A percentile compares a stretch with the other conserved stretches of the same genome.
These are phyloP conservation scores for Fomitopsis serialis DNA, from an alignment of 768 basidiomycete genomes.

Conservation along the genomic window DNA sequence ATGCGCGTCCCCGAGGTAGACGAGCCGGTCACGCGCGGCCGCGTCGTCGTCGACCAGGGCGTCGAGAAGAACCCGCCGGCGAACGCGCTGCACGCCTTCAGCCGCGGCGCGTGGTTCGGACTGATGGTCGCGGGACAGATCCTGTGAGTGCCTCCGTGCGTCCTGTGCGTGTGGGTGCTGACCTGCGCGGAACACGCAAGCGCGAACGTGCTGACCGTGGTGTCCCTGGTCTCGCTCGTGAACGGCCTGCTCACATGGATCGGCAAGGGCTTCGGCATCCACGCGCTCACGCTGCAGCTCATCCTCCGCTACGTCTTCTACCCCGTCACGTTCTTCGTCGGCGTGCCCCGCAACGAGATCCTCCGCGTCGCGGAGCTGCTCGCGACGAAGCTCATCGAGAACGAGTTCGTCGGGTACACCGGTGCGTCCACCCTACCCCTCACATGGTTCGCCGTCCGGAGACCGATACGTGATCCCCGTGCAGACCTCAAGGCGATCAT, in stretches of 20 bases:
- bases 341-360: slow-evolving; percentile 80
- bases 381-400: slow-evolving; percentile 82
- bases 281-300: slow-evolving; percentile 77
- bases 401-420: slow-evolving; percentile 78
- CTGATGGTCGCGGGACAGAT: slow-evolving; percentile 85
- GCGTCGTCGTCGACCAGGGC: slow-evolving; percentile 78
- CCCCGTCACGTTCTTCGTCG: slow-evolving; percentile 78
- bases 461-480: neutral
- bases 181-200: slow-evolving; percentile 26
- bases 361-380: slow-evolving; percentile 75
- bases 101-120: slow-evolving; percentile 80
- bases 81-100: slow-evolving; percentile 88
- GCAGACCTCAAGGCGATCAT: slow-evolving; percentile 45
- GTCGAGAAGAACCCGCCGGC: slow-evolving; percentile 48
- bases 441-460: neutral
- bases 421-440: slow-evolving; percentile 20
- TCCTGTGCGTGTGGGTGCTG: neutral
- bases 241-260: slow-evolving; percentile 89
- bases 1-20: slow-evolving; percentile 80
- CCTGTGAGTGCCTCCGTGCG: slow-evolving; percentile 42
- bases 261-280: slow-evolving; percentile 80
- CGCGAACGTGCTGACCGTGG: slow-evolving; percentile 79
- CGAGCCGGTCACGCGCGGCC: slow-evolving; percentile 81
- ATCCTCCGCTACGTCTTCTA: slow-evolving; percentile 86
- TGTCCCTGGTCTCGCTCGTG: slow-evolving; percentile 75